Evolutionary conservation across 805 yeast genomes (phyloP).

Genomic region (Sugiyamaella lignohabitans): DNA sequence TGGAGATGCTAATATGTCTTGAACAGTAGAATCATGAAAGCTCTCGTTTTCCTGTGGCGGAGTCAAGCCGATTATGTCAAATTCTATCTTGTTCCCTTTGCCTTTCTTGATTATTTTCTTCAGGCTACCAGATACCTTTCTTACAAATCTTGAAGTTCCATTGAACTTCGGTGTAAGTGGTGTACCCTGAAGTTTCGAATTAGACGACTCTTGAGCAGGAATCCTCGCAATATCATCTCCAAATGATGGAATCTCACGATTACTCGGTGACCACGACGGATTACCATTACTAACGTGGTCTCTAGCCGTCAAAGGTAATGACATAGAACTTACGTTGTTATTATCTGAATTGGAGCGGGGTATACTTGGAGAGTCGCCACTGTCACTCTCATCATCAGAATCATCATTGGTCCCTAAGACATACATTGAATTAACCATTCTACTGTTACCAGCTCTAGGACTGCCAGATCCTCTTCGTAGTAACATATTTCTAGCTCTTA

Average conservation of each 20-base stretch:
- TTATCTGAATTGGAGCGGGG: slow-evolving; percentile 6
- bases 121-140: slow-evolving; percentile 15
- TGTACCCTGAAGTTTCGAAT: no score
- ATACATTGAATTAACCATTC: slow-evolving; percentile 5
- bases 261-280: no score
- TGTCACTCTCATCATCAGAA: neutral
- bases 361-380: neutral
- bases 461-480: slow-evolving; percentile 1
- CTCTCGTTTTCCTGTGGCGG: neutral
- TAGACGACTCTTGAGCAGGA: neutral
- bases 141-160: slow-evolving; percentile 6
- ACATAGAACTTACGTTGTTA: neutral
- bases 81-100: neutral
- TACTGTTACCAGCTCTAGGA: slow-evolving; percentile 1
- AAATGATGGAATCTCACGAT: no score
- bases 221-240: neutral
- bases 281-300: neutral
- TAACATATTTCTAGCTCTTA: slow-evolving; percentile 2
- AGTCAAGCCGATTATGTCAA: neutral
- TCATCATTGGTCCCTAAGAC: neutral
- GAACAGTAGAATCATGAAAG: neutral
- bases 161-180: neutral
- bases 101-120: slow-evolving; percentile 4
- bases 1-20: neutral
- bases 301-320: neutral